Evolutionary conservation across 768 basidiomycete genomes (phyloP), one percentile per base, ranked within the genome.

Genomic region (Glaciozyma antarctica): DNA sequence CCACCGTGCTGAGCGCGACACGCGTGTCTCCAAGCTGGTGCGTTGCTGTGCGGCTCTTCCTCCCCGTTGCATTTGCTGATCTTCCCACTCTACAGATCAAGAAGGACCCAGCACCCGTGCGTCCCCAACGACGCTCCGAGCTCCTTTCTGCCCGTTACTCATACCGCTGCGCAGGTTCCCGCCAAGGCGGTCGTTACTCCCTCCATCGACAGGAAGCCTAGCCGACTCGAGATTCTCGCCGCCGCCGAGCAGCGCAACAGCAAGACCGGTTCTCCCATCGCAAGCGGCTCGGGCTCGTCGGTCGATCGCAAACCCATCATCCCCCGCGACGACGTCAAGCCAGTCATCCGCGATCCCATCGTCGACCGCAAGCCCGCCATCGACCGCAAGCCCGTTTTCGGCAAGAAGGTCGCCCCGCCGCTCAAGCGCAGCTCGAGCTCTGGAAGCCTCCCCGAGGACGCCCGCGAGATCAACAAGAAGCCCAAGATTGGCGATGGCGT

Each of bases 381-480:
- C 57, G 67, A 68, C 60, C 61, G 64, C 60, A 68, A 68, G 61
- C 63, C 67, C 38, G 52, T 41, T 21, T 21, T 68, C 26, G 60
- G 47, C 48, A 52, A 52, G 24, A 16, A 52, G 26, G 51, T 15
- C 24, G 51, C 10, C 51, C 17, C 51, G 26, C 30, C 13, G 51
- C 51, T 28, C 51, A 52, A 52, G 38, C 38, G 38, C 38, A 41
- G 38, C 10, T 41, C 38, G 38, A 41, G 38, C 38, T 6, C 38
- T 2, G 51, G 49, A 51, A n/a, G 51, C 26, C 24, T 30, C 19
- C 19, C 51, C 26, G 15, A n/a, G 9, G 49, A 26, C n/a, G n/a
- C 51, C 26, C 26, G 51, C 30, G 26, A 52, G 26, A 6, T 26
- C 15, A 24, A 52, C 26, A 22, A 26, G 28, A 55, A 55, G 53